A percentile compares a stretch with the other conserved stretches of the same genome.
Evolutionary conservation across 805 yeast species (phyloP).

Genomic region (Metschnikowia amazonensis): DNA sequence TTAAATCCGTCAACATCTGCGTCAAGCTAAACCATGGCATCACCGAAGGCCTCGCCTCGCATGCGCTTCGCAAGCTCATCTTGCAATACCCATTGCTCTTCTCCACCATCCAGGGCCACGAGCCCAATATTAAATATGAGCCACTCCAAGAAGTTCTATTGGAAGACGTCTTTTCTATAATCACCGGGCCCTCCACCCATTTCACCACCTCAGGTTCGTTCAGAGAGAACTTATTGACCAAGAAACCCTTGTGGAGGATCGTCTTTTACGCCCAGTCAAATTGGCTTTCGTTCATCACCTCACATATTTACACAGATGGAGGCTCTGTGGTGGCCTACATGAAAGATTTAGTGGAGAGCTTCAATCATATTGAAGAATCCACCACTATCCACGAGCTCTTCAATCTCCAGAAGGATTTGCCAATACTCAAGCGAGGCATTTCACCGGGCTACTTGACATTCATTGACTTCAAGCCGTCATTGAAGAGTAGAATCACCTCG

Average conservation of each 20-base stretch:
- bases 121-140: conserved; percentile 8
- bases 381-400: conserved; percentile 2
- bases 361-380: conserved; percentile 1
- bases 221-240: not conserved
- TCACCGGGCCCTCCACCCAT: conserved; percentile 1
- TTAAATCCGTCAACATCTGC: conserved; percentile 9
- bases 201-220: conserved; percentile 2
- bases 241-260: conserved; percentile 8
- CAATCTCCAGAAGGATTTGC: conserved; percentile 6
- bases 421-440: conserved; percentile 6
- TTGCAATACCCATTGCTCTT: conserved; percentile 11
- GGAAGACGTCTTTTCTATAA: conserved; percentile 6
- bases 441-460: conserved; percentile 6
- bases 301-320: conserved; percentile 11
- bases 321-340: conserved; percentile 11
- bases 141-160: conserved; percentile 8
- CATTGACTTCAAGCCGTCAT: conserved; percentile 7
- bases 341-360: conserved; percentile 9
- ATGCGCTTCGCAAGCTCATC: conserved; percentile 9
- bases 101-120: conserved; percentile 7
- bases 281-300: conserved; percentile 10
- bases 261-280: conserved; percentile 7
- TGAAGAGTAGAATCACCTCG: conserved; percentile 2
- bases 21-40: conserved; percentile 7
- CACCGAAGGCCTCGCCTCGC: conserved; percentile 3